Evolutionary conservation across 2,329 filamentous ascomycete genomes (phyloP), one percentile per base, ranked within the genome.

Genomic region (Colletotrichum sansevieriae): DNA sequence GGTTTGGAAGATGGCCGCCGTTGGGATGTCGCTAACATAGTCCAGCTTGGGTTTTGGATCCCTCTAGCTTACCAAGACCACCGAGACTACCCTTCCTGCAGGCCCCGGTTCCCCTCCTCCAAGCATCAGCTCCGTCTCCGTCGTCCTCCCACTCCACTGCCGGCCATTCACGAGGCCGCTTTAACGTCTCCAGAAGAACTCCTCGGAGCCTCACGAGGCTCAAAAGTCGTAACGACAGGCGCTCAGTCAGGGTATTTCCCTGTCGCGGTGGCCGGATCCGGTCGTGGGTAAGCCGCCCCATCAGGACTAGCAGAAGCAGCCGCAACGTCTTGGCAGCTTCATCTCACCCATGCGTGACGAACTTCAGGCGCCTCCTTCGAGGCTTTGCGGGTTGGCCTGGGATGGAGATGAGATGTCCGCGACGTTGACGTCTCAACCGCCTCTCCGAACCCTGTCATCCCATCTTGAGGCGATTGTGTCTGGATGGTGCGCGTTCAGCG

Each of bases 251-350:
- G 55, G 41, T 15, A 8, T 29, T 68, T 68, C 62, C 55, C 49
- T 61, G 63, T 44, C 66, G 35, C 56, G 29, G 49, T 43, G 3
- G 33, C 41, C 41, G 22, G 62, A 56, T 61, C 43, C 25, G 41
- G n/a, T 41, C 66, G 49, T 56, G 9, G 47, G 63, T 18, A 44
- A 33, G 47, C 66, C 61, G 39, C 62, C 55, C 25, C 25, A 61
- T 66, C 35, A 44, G 56, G 62, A 41, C 41, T 44, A 44, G 56
- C 55, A 61, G 41, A 35, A 35, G 56, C 55, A 69, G 43, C 62
- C 49, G 66, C 66, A 69, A 66, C 66, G 51, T 33, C 66, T 69
- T 69, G 66, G 66, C 66, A 69, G 66, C 66, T 69, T 69, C 66
- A 69, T 69, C 66, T 15, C 41, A 20, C 33, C 55, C 62, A 60